Evolutionary conservation across 2,329 filamentous ascomycete genomes (phyloP).

Genomic region (Epichloe elymi): DNA sequence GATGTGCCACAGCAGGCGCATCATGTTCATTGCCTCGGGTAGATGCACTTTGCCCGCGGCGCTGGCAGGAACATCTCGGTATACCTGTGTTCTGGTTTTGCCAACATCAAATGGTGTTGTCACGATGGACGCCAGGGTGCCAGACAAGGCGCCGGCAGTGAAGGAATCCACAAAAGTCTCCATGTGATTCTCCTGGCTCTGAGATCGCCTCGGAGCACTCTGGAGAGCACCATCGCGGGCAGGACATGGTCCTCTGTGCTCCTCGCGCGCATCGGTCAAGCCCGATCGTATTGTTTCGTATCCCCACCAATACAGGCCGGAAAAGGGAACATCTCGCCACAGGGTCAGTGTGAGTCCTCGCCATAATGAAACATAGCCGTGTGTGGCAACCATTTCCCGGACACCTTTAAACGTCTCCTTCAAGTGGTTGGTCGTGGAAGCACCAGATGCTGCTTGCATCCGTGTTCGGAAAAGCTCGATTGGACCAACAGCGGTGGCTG

Average conservation of each 20-base stretch:
- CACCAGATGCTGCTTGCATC: constrained; percentile 62
- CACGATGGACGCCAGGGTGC: constrained; percentile 71
- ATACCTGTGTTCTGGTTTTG: constrained; percentile 87
- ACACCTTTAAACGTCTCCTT: constrained; percentile 65
- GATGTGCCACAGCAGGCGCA: constrained; percentile 77
- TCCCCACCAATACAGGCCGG: constrained; percentile 94
- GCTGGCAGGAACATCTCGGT: constrained; percentile 37
- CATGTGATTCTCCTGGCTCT: constrained; percentile 55
- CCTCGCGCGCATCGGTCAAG: constrained; percentile 55
- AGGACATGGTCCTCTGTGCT: constrained; percentile 28
- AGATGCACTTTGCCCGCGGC: constrained; percentile 24
- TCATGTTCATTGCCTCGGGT: constrained; percentile 69
- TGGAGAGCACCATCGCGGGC: constrained; percentile 23
- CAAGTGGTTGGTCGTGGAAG: constrained; percentile 54
- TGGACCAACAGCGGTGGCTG: constrained; percentile 72
- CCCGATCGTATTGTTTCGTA: constrained; percentile 72
- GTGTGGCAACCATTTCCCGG: constrained; percentile 60
- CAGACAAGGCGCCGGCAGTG: constrained; percentile 69
- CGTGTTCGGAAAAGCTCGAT: constrained; percentile 91
- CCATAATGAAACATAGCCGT: constrained; percentile 79
- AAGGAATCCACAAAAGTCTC: constrained; percentile 84
- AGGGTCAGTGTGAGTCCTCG: constrained; percentile 79
- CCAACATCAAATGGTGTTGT: constrained; percentile 97
- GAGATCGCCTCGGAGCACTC: constrained; percentile 38
- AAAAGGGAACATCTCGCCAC: constrained; percentile 96